Base-by-base conservation (phyloP, 108 stramenopile genomes). In the Chaetoceros muelleri region DNA sequence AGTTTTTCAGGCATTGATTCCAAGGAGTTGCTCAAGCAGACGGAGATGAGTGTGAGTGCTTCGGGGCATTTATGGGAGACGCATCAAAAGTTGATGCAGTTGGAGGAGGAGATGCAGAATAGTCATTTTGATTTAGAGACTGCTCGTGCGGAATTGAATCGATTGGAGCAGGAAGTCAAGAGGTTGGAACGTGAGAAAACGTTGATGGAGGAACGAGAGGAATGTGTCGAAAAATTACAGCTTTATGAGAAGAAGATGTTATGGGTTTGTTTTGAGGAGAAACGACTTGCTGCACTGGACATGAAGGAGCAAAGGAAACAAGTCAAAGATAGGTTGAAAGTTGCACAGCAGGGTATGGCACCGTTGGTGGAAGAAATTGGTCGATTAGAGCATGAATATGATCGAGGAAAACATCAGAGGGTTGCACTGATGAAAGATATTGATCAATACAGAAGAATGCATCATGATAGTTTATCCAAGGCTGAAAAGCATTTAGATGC, bases 1-100 rank as follows among this genome's bases (percentile, higher is more conserved):
- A 76, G 64, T 44, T 98, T 98, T 62, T 79, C 81, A n/a, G 88
- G 82, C 20, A 78, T 92, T 59, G 58, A 79, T 46, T 66, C 84
- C 24, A 58, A 84, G 53, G 65, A 87, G 23, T 70, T 96, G 2
- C 61, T 96, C 29, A 24, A 75, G 1, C 93, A 98, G 60, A 95
- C 93, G 24, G 81, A 92, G 64, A 93, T 92, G 58, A 74, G 81
- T 26, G 48, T 95, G 19, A 71, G 69, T 18, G 61, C 46, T 1
- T 48, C 24, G 16, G 45, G 68, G 22, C 46, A 78, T 40, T 73
- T 90, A 26, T 84, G 87, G 67, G 49, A 74, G 0, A 75, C 73
- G 1, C 93, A 96, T 64, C 25, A 67, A 61, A 60, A 70, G 29
- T 74, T 97, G 49, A 92, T 93, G 40, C 25, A 82, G 25, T 53